Evolutionary conservation across 352 stramenopile species (phyloP).

Genomic region (Pythium scleroteichum): DNA sequence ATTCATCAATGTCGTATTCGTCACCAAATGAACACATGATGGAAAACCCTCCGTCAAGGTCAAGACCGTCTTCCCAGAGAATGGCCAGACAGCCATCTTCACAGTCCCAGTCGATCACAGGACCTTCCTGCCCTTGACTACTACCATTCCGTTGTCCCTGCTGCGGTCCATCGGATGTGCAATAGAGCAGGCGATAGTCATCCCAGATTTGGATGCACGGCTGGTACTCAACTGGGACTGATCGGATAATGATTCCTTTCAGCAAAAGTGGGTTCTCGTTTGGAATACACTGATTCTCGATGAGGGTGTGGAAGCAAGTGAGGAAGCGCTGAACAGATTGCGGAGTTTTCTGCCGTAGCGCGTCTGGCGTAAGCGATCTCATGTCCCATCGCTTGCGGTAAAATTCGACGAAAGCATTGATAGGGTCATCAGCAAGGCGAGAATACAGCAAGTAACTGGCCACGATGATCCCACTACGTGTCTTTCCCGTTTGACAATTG

Average conservation of each 20-base stretch:
- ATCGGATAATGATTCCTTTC: constrained; percentile 75
- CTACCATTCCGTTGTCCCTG: neutral
- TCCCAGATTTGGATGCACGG: constrained; percentile 87
- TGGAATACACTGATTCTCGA: constrained; percentile 49
- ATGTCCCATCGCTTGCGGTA: constrained; percentile 84
- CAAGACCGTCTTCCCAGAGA: constrained; percentile 74
- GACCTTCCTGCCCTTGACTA: constrained; percentile 6
- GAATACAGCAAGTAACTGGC: constrained; percentile 93
- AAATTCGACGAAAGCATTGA: constrained; percentile 91
- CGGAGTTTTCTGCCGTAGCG: constrained; percentile 64
- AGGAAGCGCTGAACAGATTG: constrained; percentile 79
- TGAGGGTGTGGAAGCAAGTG: constrained; percentile 57
- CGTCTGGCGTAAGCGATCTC: constrained; percentile 61
- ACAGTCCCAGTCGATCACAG: constrained; percentile 77
- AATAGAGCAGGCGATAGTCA: constrained; percentile 73
- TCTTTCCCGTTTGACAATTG: constrained; percentile 93
- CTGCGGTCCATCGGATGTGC: constrained; percentile 32
- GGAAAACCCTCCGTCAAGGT: constrained; percentile 80
- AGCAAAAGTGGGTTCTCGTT: constrained; percentile 72
- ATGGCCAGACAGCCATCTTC: constrained; percentile 82
- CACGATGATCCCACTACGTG: constrained; percentile 90
- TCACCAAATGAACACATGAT: constrained; percentile 85
- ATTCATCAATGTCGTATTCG: constrained; percentile 64
- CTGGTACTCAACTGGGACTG: constrained; percentile 69
- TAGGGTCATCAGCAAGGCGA: constrained; percentile 59